Evolutionary conservation across 164 flowering plant species (phyloP).

Genomic region (Dillenia suffruticosa): DNA sequence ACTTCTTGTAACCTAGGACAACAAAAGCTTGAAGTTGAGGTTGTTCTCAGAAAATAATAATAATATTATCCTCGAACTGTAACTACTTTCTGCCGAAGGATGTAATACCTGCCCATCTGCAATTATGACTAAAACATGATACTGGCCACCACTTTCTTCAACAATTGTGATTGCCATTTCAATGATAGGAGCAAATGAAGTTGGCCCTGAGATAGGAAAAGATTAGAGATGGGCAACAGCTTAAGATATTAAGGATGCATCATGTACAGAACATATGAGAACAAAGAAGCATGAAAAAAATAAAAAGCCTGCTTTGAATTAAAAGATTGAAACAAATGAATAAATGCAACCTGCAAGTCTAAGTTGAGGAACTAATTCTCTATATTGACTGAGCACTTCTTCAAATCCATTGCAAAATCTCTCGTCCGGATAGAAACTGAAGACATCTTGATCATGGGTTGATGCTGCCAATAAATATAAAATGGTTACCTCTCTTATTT

Average conservation of each 20-base stretch:
- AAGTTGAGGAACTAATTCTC: slow-evolving; percentile 76
- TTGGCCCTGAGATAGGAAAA: slow-evolving; percentile 58
- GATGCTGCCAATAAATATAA: slow-evolving; percentile 49
- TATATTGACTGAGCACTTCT: slow-evolving; percentile 67
- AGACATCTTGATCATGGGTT: slow-evolving; percentile 90
- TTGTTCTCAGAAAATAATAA: background rate
- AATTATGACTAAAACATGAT: slow-evolving; percentile 90
- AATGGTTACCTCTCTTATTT: background rate
- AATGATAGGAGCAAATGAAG: slow-evolving; percentile 92
- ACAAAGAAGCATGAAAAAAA: background rate
- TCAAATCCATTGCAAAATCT: slow-evolving; percentile 83
- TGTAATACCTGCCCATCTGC: slow-evolving; percentile 93
- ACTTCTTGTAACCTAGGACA: slow-evolving; percentile 72
- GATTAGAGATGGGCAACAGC: no score
- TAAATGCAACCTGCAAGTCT: slow-evolving; percentile 63
- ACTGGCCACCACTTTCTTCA: slow-evolving; percentile 86
- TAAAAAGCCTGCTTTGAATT: background rate
- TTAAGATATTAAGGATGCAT: no score
- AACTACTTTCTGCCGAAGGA: background rate
- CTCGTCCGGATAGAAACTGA: slow-evolving; percentile 81
- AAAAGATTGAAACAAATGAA: background rate
- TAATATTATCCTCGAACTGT: background rate
- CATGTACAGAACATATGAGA: background rate
- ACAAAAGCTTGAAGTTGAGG: slow-evolving; percentile 1
- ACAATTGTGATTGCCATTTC: slow-evolving; percentile 88